phyloP scores from a whole-genome alignment of 2,329 filamentous ascomycete species.

The Chalaropsis ovoidea region DNA sequence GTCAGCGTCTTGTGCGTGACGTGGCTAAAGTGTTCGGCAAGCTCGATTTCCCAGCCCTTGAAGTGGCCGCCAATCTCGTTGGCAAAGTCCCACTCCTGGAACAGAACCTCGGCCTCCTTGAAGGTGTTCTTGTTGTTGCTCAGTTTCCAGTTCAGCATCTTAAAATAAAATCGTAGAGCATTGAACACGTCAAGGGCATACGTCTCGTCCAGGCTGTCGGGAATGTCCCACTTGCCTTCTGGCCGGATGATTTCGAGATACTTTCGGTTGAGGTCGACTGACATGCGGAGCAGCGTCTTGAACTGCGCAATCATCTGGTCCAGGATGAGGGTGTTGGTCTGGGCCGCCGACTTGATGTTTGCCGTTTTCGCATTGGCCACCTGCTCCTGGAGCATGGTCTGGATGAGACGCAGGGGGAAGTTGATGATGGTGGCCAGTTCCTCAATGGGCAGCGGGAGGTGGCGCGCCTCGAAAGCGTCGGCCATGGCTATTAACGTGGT shows the following conservation, averaged over 20 bases:
- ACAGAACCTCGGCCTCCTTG: constrained; percentile 93
- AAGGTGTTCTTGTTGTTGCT: constrained; percentile 98
- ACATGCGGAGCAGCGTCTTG: constrained; percentile 81
- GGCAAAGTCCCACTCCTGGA: constrained; percentile 96
- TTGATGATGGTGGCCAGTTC: constrained; percentile 93
- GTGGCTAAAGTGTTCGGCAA: constrained; percentile 92
- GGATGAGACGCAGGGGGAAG: constrained; percentile 88
- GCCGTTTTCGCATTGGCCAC: constrained; percentile 83
- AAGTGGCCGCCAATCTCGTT: constrained; percentile 86
- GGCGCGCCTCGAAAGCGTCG: constrained; percentile 71
- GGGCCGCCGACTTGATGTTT: constrained; percentile 78
- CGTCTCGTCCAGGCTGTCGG: constrained; percentile 90
- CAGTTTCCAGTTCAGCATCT: constrained; percentile 95
- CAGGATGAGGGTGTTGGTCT: constrained; percentile 86
- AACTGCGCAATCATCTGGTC: constrained; percentile 98
- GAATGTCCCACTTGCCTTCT: constrained; percentile 87
- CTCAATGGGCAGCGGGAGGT: constrained; percentile 92
- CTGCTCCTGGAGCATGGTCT: constrained; percentile 89
- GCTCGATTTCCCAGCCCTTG: constrained; percentile 89
- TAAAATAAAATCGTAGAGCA: constrained; percentile 95
- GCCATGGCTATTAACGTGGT: constrained; percentile 80
- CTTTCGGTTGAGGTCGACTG: constrained; percentile 83
- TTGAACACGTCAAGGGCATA: constrained; percentile 89
- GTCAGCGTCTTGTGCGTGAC: constrained; percentile 87
- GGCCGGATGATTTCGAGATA: constrained; percentile 75